Evolutionary conservation across 352 stramenopile species (phyloP).

Genomic region (Phytophthora boehmeriae): DNA sequence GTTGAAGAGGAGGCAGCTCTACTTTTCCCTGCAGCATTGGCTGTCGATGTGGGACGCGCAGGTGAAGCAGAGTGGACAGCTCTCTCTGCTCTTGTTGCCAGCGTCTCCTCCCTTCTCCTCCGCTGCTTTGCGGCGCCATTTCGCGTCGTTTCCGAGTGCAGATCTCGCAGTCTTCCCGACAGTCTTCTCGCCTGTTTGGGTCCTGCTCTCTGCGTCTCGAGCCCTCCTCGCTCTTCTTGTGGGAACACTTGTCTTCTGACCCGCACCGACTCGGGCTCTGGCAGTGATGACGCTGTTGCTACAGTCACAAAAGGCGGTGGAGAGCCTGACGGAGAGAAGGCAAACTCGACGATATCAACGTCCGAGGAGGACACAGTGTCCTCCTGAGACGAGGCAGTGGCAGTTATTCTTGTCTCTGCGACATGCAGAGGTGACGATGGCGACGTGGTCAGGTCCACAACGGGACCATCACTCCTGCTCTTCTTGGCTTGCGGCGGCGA

Average conservation of each 20-base stretch:
- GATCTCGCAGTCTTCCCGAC: slow-evolving; percentile 19
- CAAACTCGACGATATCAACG: slow-evolving; percentile 3
- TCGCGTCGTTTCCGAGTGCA: slow-evolving; percentile 24
- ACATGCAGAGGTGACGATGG: slow-evolving; percentile 11
- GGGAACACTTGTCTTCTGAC: slow-evolving; percentile 12
- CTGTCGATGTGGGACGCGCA: background rate
- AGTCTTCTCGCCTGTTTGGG: slow-evolving; percentile 27
- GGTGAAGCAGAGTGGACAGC: background rate
- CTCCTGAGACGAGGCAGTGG: slow-evolving; percentile 2
- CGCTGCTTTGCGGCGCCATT: background rate
- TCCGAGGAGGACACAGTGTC: background rate
- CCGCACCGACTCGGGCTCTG: slow-evolving; percentile 8
- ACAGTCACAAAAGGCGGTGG: slow-evolving; percentile 22
- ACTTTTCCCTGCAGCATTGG: slow-evolving; percentile 2
- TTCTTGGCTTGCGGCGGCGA: slow-evolving; percentile 35
- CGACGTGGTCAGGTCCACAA: slow-evolving; percentile 57
- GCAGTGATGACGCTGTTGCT: background rate
- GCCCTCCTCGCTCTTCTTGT: slow-evolving; percentile 4
- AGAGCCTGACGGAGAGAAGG: slow-evolving; percentile 23
- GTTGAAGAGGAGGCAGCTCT: slow-evolving; percentile 3
- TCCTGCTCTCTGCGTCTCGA: slow-evolving; percentile 2
- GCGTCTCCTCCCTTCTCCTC: slow-evolving; percentile 9
- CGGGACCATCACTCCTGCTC: slow-evolving; percentile 17
- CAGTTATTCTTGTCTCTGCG: slow-evolving; percentile 1
- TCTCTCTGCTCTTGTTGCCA: background rate